Evolutionary conservation across 2,329 filamentous ascomycete genomes (phyloP), one percentile per base, ranked within the genome.

Genomic region (Venturia aucupariae): DNA sequence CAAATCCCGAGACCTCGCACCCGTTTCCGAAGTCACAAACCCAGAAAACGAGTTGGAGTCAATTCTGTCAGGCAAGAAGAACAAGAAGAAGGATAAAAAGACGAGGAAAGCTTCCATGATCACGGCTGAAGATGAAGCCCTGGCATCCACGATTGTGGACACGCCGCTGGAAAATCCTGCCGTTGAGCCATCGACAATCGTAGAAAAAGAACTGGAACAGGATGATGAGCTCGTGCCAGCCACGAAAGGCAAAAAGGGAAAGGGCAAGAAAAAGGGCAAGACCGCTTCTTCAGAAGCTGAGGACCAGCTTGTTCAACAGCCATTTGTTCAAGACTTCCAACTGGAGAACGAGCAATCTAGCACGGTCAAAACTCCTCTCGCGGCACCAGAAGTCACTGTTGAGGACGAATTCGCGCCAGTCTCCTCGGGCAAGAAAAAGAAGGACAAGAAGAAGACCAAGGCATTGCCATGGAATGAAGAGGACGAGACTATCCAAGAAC

Each of bases 401-500:
- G 46, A 30, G 19, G 10, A n/a, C n/a, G 38, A 42, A 27, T 27
- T 46, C 46, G 38, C 35, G 27, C 10, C 27, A 4, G 19, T 30
- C 22, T 3, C 30, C 17, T 8, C 30, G 19, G 55, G 55, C 55
- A 60, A 60, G 55, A 61, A 46, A 19, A 61, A 46, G 60, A 61
- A 61, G 35, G 60, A 46, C 10, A 61, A 46, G 38, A 61, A 61
- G 24, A 61, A 61, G 60, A 61, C 27, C 22, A 57, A 57, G 51
- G 51, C 30, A 15, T 35, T 7, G 4, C 35, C 51, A 11, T 57
- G 51, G 51, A 30, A 57, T 6, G 8, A 13, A 7, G 42, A 32
- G 27, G 42, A 41, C 10, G 59, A 61, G 11, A 2, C n/a, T 60
- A 13, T 10, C 15, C 17, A 42, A 42, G 6, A 27, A 38, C 7